These are phyloP conservation scores for Microcyclosporella mali DNA, from an alignment of 2,329 filamentous ascomycete genomes.

Conservation along the genomic window DNA sequence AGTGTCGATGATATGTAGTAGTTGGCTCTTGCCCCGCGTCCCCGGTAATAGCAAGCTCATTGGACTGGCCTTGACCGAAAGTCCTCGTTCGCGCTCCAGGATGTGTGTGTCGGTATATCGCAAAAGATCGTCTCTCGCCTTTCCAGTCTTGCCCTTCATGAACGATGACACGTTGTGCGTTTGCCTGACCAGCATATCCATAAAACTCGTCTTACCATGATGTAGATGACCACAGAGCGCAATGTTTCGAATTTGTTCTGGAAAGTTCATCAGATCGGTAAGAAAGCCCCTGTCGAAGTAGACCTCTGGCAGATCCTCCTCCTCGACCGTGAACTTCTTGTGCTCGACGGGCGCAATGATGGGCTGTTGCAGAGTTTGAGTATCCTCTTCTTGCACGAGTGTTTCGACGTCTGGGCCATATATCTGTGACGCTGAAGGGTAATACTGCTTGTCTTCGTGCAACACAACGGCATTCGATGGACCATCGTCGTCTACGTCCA, in stretches of 20 bases:
- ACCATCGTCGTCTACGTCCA: slow-evolving; percentile 87
- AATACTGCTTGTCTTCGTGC: slow-evolving; percentile 99
- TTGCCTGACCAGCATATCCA: slow-evolving; percentile 96
- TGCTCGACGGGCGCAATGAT: slow-evolving; percentile 89
- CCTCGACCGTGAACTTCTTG: slow-evolving; percentile 94
- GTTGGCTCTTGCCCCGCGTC: slow-evolving; percentile 87
- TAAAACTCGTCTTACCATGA: slow-evolving; percentile 94
- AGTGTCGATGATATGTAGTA: slow-evolving; percentile 92
- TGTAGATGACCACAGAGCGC: slow-evolving; percentile 89
- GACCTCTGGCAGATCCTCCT: slow-evolving; percentile 84
- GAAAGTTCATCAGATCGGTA: slow-evolving; percentile 93
- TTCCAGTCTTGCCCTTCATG: slow-evolving; percentile 73
- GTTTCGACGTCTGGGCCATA: slow-evolving; percentile 94
- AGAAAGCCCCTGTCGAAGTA: slow-evolving; percentile 86
- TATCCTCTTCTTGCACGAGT: slow-evolving; percentile 93
- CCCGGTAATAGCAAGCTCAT: slow-evolving; percentile 89
- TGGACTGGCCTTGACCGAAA: slow-evolving; percentile 87
- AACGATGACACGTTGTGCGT: slow-evolving; percentile 81
- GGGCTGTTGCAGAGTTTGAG: slow-evolving; percentile 82
- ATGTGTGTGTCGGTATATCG: slow-evolving; percentile 91
- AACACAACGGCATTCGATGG: slow-evolving; percentile 95
- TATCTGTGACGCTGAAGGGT: slow-evolving; percentile 92
- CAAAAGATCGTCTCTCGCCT: slow-evolving; percentile 78
- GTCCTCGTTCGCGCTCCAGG: slow-evolving; percentile 77
- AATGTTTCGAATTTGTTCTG: slow-evolving; percentile 88